Conservation (phyloP, 2,329 filamentous ascomycete genomes). For the Penicillium nordicum region DNA sequence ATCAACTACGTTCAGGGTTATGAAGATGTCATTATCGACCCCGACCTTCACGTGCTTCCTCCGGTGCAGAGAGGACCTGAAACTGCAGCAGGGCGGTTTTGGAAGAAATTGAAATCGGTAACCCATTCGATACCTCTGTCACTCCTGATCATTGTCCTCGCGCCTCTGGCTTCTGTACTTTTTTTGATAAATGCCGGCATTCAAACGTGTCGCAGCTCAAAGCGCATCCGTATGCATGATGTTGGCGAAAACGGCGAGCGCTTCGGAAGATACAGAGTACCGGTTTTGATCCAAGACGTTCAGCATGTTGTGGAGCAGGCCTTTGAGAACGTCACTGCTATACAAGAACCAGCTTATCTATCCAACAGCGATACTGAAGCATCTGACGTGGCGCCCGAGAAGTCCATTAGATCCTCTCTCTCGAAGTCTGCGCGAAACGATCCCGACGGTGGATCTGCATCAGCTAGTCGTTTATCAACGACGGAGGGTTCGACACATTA, state of each 20-base stretch:
- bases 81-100: conserved; percentile 33
- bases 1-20: conserved; percentile 73
- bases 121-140: conserved; percentile 61
- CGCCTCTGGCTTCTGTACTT: conserved; percentile 67
- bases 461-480: background rate
- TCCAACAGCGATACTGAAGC: conserved; percentile 31
- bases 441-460: background rate
- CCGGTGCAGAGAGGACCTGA: conserved; percentile 20
- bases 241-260: conserved; percentile 65
- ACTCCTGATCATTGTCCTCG: conserved; percentile 62
- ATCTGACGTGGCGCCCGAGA: conserved; percentile 32
- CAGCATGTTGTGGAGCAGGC: conserved; percentile 73
- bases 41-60: conserved; percentile 31
- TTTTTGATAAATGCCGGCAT: conserved; percentile 74
- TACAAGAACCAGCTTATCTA: conserved; percentile 69
- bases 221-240: conserved; percentile 74
- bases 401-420: background rate
- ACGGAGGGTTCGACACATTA: conserved; percentile 31
- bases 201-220: conserved; percentile 70
- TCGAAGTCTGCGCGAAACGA: background rate
- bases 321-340: conserved; percentile 68
- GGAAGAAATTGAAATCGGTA: conserved; percentile 34
- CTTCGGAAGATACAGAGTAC: conserved; percentile 69
- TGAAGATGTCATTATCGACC: conserved; percentile 70
- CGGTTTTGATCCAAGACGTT: conserved; percentile 71